These are phyloP conservation scores for Sporothrix curviconia DNA, from an alignment of 2,329 filamentous ascomycete species.

Conservation along the genomic window DNA sequence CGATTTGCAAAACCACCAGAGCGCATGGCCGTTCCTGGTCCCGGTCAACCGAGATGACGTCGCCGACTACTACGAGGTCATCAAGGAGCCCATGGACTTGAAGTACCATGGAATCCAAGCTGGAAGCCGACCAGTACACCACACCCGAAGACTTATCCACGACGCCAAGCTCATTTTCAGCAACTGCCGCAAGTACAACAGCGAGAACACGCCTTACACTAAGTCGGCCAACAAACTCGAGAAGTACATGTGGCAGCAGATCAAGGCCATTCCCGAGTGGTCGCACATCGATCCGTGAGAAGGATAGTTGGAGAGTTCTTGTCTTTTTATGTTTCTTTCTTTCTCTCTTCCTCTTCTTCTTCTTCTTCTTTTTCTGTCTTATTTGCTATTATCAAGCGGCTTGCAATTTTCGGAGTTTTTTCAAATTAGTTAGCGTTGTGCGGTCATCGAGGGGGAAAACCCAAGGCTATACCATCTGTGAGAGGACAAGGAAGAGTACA, in stretches of 20 bases:
- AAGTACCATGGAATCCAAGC: constrained; percentile 92
- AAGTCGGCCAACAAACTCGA: constrained; percentile 91
- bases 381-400: background rate
- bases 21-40: constrained; percentile 89
- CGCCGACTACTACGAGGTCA: constrained; percentile 97
- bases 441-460: too few species aligned
- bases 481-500: too few species aligned
- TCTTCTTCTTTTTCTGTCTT: background rate
- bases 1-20: constrained; percentile 87
- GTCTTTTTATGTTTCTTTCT: background rate
- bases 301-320: too few species aligned
- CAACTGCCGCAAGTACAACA: constrained; percentile 95
- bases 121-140: constrained; percentile 86
- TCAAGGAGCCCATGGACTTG: constrained; percentile 95
- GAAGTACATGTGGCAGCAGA: constrained; percentile 92
- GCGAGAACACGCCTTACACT: constrained; percentile 87
- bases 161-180: constrained; percentile 87
- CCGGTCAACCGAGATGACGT: constrained; percentile 95
- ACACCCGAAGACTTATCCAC: constrained; percentile 81
- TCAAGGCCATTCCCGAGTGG: constrained; percentile 91
- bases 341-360: background rate
- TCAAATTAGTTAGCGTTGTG: too few species aligned
- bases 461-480: too few species aligned
- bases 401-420: background rate
- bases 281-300: constrained; percentile 51